phyloP scores from a whole-genome alignment of 169 alveolate species.

The Eimeria falciformis region DNA sequence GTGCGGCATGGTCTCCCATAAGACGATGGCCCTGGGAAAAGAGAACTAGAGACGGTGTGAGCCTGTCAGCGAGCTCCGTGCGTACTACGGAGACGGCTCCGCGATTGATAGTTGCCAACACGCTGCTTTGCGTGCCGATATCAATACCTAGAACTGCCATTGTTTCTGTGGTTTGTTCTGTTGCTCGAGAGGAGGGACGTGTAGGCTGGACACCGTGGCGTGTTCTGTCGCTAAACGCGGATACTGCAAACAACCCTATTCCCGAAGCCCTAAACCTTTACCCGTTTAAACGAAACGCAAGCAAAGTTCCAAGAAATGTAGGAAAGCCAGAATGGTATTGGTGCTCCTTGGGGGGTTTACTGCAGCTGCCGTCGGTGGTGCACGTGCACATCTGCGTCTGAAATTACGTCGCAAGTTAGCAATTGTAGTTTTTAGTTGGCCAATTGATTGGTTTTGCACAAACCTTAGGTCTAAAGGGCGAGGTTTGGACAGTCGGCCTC shows the following conservation, averaged over 20 bases:
- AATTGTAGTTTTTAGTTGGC: no score
- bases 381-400: no score
- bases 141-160: constrained; percentile 96
- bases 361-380: no score
- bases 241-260: background rate
- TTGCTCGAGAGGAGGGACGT: background rate
- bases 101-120: constrained; percentile 95
- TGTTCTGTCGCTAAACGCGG: background rate
- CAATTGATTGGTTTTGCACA: no score
- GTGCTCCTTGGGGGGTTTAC: background rate
- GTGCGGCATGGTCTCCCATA: constrained; percentile 94
- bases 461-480: no score
- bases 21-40: constrained; percentile 93
- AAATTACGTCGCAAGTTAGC: no score
- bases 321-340: background rate
- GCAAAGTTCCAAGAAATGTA: background rate
- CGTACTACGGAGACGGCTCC: constrained; percentile 97
- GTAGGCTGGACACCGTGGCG: background rate
- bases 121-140: constrained; percentile 96
- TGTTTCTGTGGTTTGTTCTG: background rate
- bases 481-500: no score
- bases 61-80: constrained; percentile 95
- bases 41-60: constrained; percentile 95
- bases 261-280: background rate
- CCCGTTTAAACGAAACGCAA: background rate